These are phyloP conservation scores for Leptographium lundbergii DNA, from an alignment of 2,329 filamentous ascomycete genomes.

Conservation along the genomic window DNA sequence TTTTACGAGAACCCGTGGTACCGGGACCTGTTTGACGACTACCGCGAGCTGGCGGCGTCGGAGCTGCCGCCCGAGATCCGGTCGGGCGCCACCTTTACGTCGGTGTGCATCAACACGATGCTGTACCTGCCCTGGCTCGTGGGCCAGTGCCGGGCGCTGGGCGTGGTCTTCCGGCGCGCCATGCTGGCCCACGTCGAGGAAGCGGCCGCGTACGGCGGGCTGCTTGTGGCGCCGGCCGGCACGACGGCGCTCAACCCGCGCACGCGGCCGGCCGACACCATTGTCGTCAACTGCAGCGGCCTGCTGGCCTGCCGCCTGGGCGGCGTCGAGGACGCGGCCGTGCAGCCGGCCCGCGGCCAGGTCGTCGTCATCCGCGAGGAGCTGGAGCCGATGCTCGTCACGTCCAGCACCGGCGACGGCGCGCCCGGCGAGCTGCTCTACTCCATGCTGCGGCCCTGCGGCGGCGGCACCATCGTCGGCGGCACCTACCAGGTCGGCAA, in stretches of 20 bases:
- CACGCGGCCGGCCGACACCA: slow-evolving; percentile 22
- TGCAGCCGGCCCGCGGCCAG: slow-evolving; percentile 72
- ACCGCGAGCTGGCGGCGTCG: slow-evolving; percentile 42
- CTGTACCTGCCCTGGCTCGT: slow-evolving; percentile 80
- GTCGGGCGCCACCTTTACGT: slow-evolving; percentile 64
- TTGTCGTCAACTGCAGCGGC: slow-evolving; percentile 79
- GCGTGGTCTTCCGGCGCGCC: slow-evolving; percentile 54
- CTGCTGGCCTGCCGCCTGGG: slow-evolving; percentile 63
- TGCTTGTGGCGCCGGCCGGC: slow-evolving; percentile 1
- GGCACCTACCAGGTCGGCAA: slow-evolving; percentile 69
- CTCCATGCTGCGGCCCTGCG: slow-evolving; percentile 66
- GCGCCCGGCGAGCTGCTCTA: slow-evolving; percentile 57
- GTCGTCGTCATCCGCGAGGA: slow-evolving; percentile 74
- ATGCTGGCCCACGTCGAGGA: slow-evolving; percentile 59
- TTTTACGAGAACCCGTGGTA: slow-evolving; percentile 62
- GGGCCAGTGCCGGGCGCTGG: slow-evolving; percentile 63
- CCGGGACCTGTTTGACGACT: slow-evolving; percentile 58
- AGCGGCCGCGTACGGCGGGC: slow-evolving; percentile 44
- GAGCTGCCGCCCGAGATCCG: slow-evolving; percentile 54
- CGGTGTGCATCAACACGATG: slow-evolving; percentile 82
- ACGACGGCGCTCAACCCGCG: slow-evolving; percentile 37
- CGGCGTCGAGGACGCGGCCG: slow-evolving; percentile 62
- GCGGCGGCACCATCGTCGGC: slow-evolving; percentile 78
- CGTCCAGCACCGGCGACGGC: slow-evolving; percentile 62
- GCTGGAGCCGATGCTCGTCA: slow-evolving; percentile 53